A percentile compares a stretch with the other conserved stretches of the same genome.
Evolutionary conservation across 768 basidiomycete genomes (phyloP).

Genomic region (Hericium alpestre): DNA sequence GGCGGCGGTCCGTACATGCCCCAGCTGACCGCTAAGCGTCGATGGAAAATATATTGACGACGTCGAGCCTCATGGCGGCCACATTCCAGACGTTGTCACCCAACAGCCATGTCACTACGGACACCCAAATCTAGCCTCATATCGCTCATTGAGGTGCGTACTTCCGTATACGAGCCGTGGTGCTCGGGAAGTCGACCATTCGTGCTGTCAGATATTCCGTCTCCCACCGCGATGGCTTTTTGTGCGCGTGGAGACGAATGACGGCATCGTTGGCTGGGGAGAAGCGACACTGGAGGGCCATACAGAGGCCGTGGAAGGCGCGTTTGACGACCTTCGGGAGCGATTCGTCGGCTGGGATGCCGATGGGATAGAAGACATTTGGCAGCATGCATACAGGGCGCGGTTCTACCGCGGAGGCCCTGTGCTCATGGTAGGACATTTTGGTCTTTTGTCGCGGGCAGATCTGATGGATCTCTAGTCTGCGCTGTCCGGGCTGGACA

Average conservation of each 20-base stretch:
- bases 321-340: constrained; percentile 45
- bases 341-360: constrained; percentile 53
- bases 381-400: constrained; percentile 55
- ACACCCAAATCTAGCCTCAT: not conserved
- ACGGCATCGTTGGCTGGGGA: constrained; percentile 63
- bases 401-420: constrained; percentile 67
- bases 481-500: constrained; percentile 51
- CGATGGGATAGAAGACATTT: constrained; percentile 62
- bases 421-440: constrained; percentile 46
- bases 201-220: constrained; percentile 39
- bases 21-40: not conserved
- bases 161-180: no score
- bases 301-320: constrained; percentile 65
- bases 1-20: not conserved
- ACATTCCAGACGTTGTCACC: no score
- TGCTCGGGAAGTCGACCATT: not conserved
- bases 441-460: not conserved
- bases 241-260: constrained; percentile 54
- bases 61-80: no score
- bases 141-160: not conserved
- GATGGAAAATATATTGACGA: no score
- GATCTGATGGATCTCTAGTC: constrained; percentile 23
- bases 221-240: constrained; percentile 69
- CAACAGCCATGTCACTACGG: not conserved
- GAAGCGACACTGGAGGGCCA: constrained; percentile 67